Evolutionary conservation across 495 filamentous ascomycete genomes (phyloP).

Genomic region (Daldinia decipiens): DNA sequence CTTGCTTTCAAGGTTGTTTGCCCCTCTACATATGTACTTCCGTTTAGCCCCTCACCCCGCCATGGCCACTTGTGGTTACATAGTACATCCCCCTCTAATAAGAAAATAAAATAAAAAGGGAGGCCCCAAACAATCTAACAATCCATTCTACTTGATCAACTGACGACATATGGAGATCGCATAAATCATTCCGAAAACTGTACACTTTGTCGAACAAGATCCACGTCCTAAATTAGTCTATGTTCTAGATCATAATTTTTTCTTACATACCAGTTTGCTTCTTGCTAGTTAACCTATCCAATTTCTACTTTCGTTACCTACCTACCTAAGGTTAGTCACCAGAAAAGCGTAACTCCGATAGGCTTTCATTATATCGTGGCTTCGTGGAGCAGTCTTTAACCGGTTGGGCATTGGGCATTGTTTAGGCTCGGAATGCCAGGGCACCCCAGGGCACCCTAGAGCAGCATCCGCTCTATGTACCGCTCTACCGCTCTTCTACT

Average conservation of each 20-base stretch:
- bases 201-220: slow-evolving; percentile 31
- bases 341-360: slow-evolving; percentile 20
- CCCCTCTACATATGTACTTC: slow-evolving; percentile 35
- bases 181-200: slow-evolving; percentile 25
- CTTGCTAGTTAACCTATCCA: neutral
- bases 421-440: neutral
- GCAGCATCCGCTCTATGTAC: neutral
- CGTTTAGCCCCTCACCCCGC: slow-evolving; percentile 13
- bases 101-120: slow-evolving; percentile 11
- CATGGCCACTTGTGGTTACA: neutral
- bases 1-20: slow-evolving; percentile 24
- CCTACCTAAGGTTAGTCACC: neutral
- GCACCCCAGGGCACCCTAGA: slow-evolving; percentile 4
- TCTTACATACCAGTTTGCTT: neutral
- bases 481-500: neutral
- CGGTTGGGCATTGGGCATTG: slow-evolving; percentile 11
- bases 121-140: slow-evolving; percentile 14
- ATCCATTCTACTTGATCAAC: slow-evolving; percentile 27
- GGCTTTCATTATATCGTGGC: slow-evolving; percentile 3
- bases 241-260: slow-evolving; percentile 10
- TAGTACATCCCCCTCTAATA: slow-evolving; percentile 24
- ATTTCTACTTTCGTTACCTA: neutral
- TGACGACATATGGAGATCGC: slow-evolving; percentile 24
- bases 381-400: slow-evolving; percentile 12
- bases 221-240: slow-evolving; percentile 13